These are phyloP conservation scores for Sporisorium exsertum DNA, from an alignment of 1,284 basidiomycete genomes.

Conservation along the genomic window DNA sequence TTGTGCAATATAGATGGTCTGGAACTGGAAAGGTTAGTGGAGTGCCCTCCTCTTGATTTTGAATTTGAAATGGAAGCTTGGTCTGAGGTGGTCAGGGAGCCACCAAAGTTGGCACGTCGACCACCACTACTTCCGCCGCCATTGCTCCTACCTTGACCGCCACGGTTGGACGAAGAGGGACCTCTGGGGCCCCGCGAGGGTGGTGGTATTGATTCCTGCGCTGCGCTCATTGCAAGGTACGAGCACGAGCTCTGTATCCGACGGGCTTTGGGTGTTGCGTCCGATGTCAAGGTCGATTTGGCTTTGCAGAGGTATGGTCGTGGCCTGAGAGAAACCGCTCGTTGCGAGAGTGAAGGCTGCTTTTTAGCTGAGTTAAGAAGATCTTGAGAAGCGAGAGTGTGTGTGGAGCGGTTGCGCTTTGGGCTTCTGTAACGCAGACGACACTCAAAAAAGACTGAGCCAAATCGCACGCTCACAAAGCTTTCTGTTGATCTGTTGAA, in stretches of 20 bases:
- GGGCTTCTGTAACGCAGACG: not conserved
- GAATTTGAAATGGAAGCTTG: not conserved
- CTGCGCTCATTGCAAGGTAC: constrained; percentile 14
- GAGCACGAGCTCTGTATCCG: not conserved
- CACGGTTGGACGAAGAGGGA: constrained; percentile 13
- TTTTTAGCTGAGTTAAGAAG: not conserved
- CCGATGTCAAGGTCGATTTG: not conserved
- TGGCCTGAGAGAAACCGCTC: not conserved
- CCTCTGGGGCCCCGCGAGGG: constrained; percentile 12
- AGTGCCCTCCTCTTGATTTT: constrained; percentile 9
- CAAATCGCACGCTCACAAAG: not conserved
- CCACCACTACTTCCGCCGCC: constrained; percentile 12
- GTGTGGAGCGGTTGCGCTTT: constrained; percentile 1
- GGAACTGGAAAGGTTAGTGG: constrained; percentile 12
- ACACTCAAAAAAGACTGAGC: constrained; percentile 8
- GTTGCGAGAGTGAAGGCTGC: not conserved
- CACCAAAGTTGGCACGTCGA: constrained; percentile 53
- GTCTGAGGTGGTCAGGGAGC: constrained; percentile 31
- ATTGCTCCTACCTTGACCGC: constrained; percentile 14
- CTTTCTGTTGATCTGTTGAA: not conserved
- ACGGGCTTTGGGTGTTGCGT: not conserved
- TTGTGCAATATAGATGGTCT: not conserved
- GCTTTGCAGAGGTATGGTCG: not conserved
- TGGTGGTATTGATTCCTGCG: constrained; percentile 21
- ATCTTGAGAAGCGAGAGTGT: not conserved